A percentile compares a stretch with the other conserved stretches of the same genome.
Evolutionary conservation across 306 rosid genomes (phyloP).

Genomic region (Inga oerstediana): DNA sequence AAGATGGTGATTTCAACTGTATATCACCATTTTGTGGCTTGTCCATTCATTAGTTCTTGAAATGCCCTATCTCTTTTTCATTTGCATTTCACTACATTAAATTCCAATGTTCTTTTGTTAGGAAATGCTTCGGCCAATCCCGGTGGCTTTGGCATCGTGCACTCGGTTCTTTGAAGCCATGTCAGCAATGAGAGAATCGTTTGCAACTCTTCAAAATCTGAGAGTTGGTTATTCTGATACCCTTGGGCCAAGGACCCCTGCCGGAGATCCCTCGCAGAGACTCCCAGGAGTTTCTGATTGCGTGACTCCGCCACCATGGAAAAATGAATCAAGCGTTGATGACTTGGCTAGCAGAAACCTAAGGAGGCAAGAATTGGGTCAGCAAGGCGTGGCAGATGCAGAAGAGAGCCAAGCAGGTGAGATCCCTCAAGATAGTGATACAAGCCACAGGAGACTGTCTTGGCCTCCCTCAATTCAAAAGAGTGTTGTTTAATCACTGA

Average conservation of each 20-base stretch:
- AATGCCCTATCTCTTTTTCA: not conserved
- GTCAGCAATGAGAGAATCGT: constrained; percentile 97
- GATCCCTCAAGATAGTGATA: constrained; percentile 35
- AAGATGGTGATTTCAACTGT: not conserved
- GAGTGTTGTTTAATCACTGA: constrained; percentile 41
- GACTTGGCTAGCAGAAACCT: constrained; percentile 60
- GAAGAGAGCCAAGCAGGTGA: constrained; percentile 28
- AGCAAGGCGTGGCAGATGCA: constrained; percentile 43
- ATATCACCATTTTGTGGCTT: not conserved
- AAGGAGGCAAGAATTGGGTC: constrained; percentile 49
- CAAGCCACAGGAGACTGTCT: constrained; percentile 53
- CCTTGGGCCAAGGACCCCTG: constrained; percentile 54
- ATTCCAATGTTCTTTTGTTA: constrained; percentile 19
- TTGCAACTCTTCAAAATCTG: constrained; percentile 83
- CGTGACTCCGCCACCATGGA: constrained; percentile 74
- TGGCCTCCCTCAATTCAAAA: constrained; percentile 60
- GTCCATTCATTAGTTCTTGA: not conserved
- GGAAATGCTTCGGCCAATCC: constrained; percentile 99
- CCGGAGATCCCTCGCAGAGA: constrained; percentile 62
- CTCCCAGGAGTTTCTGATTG: constrained; percentile 53
- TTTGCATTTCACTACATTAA: constrained; percentile 9
- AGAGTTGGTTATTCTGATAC: constrained; percentile 69
- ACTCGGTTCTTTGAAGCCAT: constrained; percentile 94
- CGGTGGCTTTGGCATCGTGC: constrained; percentile 93
- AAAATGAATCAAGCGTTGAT: constrained; percentile 61